phyloP scores from a whole-genome alignment of 2,329 filamentous ascomycete species.

The Colletotrichum liaoningense region DNA sequence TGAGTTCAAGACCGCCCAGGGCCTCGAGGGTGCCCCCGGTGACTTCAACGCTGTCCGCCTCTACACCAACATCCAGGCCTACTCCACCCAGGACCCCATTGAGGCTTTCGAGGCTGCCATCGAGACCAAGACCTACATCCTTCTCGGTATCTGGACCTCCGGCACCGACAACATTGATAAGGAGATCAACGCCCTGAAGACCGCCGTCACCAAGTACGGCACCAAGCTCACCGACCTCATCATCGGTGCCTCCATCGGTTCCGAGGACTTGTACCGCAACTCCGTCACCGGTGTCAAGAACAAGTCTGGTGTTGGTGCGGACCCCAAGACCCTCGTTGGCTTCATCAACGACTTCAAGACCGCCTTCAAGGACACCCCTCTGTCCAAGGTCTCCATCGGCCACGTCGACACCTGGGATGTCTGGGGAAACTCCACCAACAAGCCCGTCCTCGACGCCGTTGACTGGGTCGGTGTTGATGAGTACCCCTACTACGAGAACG shows the following conservation, averaged over 20 bases:
- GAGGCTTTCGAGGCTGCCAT: constrained; percentile 82
- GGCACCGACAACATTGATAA: constrained; percentile 65
- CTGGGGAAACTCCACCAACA: constrained; percentile 70
- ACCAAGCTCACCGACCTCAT: constrained; percentile 65
- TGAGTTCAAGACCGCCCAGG: constrained; percentile 58
- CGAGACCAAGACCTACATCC: constrained; percentile 67
- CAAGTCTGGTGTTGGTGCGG: constrained; percentile 69
- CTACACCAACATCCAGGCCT: constrained; percentile 75
- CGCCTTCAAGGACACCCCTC: constrained; percentile 60
- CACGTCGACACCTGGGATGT: constrained; percentile 78
- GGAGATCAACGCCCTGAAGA: constrained; percentile 70
- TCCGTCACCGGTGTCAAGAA: constrained; percentile 71
- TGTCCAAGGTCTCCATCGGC: constrained; percentile 64
- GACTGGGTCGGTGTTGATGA: constrained; percentile 75
- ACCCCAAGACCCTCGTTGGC: constrained; percentile 67
- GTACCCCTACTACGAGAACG: constrained; percentile 74
- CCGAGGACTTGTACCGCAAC: constrained; percentile 75
- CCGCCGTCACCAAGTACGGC: constrained; percentile 66
- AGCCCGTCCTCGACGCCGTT: constrained; percentile 68
- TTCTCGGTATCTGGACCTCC: constrained; percentile 74
- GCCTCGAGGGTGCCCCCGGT: constrained; percentile 59
- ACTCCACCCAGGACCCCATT: constrained; percentile 79
- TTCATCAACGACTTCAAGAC: constrained; percentile 75
- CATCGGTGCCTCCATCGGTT: constrained; percentile 74
- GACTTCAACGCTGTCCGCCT: constrained; percentile 70